Base-by-base conservation (phyloP, 345 rosid species). In the Populus euphratica region DNA sequence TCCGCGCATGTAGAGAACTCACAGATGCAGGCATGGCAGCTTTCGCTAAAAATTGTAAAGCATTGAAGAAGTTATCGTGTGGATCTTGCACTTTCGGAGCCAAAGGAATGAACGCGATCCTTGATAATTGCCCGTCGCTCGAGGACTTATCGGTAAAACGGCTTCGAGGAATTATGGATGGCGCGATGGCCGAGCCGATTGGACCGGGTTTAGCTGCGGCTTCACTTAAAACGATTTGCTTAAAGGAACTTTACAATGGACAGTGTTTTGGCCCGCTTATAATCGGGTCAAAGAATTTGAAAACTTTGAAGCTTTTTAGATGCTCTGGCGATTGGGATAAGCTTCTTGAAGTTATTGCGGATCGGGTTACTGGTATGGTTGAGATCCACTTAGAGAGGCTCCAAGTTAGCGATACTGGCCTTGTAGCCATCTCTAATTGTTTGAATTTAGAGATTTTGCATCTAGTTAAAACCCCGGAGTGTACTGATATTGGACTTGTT, bases 291-390 rank as follows among this genome's bases (percentile, higher is more conserved):
- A 90, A 87, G 86, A 84, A 86, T 79, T 86, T 93, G 35, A 84
- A 78, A 76, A 85, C 92, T 68, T 80, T 93, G 79, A 90, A 91
- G 86, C 91, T 95, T 79, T 89, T 89, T 68, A 93, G 91, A 74
- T 93, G 98, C 83, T 89, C 94, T 52, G 95, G 96, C 27, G 91
- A 91, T 76, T 93, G 97, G 97, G 94, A 93, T 79, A 82, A 83
- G 83, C 77, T 93, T 73, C 80, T 91, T 39, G 86, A 88, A 56
- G 76, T 73, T 11, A 81, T 87, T 31, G 76, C 85, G 8, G 85
- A 83, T 82, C 83, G 82, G 44, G 91, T 86, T 5, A 72, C 79
- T 4, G 79, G 78, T 41, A 78, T 93, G 73, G 85, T 85, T 10
- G 97, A 93, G 86, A 87, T 91, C 73, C 93, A 91, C 80, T 76